phyloP scores from a whole-genome alignment of 768 basidiomycete genomes.

The Tephrocybe rancida region DNA sequence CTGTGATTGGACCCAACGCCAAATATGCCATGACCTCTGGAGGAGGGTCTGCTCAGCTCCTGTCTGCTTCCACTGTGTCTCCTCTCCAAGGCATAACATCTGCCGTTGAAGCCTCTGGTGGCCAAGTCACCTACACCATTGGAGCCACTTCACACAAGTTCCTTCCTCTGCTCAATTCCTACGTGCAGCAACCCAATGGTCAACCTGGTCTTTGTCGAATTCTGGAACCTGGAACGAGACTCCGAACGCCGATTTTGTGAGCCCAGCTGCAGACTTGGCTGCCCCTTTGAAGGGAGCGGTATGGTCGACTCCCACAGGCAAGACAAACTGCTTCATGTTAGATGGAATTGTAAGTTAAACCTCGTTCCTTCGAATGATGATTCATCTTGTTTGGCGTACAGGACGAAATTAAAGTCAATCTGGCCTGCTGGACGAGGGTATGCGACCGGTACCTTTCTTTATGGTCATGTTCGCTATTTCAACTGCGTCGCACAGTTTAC shows the following conservation, averaged over 20 bases:
- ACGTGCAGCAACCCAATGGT: slow-evolving; percentile 40
- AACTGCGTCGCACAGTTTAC: slow-evolving; percentile 33
- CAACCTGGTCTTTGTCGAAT: slow-evolving; percentile 42
- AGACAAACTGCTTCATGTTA: slow-evolving; percentile 37
- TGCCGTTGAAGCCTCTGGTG: slow-evolving; percentile 41
- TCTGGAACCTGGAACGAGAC: slow-evolving; percentile 51
- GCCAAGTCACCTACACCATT: slow-evolving; percentile 48
- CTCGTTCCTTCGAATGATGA: background rate
- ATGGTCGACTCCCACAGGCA: slow-evolving; percentile 41
- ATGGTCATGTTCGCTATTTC: no score
- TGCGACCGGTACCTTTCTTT: no score
- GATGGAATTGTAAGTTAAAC: slow-evolving; percentile 44
- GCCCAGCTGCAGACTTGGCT: slow-evolving; percentile 26
- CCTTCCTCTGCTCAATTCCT: slow-evolving; percentile 52
- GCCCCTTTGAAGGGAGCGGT: slow-evolving; percentile 21
- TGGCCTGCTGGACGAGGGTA: slow-evolving; percentile 43
- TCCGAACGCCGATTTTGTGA: slow-evolving; percentile 37
- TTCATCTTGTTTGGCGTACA: no score
- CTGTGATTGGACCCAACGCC: slow-evolving; percentile 66
- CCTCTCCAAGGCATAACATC: slow-evolving; percentile 57
- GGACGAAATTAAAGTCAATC: slow-evolving; percentile 44
- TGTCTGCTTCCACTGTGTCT: slow-evolving; percentile 54
- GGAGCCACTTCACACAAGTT: slow-evolving; percentile 47
- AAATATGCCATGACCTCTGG: slow-evolving; percentile 55
- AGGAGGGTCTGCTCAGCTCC: slow-evolving; percentile 59